These are phyloP conservation scores for Passalora sequoiae DNA, from an alignment of 2,329 filamentous ascomycete species.

Conservation along the genomic window DNA sequence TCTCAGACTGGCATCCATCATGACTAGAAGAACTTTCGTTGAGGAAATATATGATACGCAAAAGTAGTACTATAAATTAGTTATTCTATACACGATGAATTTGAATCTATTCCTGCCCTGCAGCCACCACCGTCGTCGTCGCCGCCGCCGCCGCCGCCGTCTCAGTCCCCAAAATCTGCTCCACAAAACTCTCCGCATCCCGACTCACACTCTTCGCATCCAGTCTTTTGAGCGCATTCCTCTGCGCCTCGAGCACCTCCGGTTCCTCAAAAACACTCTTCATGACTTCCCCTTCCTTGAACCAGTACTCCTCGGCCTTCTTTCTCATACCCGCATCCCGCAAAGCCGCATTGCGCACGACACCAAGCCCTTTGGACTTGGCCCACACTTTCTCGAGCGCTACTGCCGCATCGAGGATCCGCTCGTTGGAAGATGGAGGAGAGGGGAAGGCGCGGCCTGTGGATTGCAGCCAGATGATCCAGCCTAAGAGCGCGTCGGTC, in stretches of 20 bases:
- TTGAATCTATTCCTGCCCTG: neutral
- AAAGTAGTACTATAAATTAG: too few relatives aligned
- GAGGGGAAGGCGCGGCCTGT: slow-evolving; percentile 73
- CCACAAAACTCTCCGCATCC: slow-evolving; percentile 59
- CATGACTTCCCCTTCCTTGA: slow-evolving; percentile 67
- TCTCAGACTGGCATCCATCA: too few relatives aligned
- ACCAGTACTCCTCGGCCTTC: slow-evolving; percentile 70
- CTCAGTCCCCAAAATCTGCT: slow-evolving; percentile 16
- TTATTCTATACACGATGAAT: too few relatives aligned
- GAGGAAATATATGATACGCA: too few relatives aligned
- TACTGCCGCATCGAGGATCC: slow-evolving; percentile 57
- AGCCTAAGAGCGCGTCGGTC: slow-evolving; percentile 60
- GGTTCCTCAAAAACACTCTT: slow-evolving; percentile 71
- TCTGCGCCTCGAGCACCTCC: slow-evolving; percentile 66
- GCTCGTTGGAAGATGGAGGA: slow-evolving; percentile 57
- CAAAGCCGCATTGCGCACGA: slow-evolving; percentile 73
- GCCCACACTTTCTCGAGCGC: slow-evolving; percentile 56
- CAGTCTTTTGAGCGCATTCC: slow-evolving; percentile 61
- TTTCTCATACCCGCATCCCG: slow-evolving; percentile 66
- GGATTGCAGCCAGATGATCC: slow-evolving; percentile 66
- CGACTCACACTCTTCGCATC: slow-evolving; percentile 57
- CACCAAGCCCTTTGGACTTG: slow-evolving; percentile 66
- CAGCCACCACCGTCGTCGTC: neutral
- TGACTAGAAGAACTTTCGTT: too few relatives aligned
- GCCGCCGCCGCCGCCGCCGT: neutral